These are phyloP conservation scores for Cyclanthera cordifolia DNA, from an alignment of 306 rosid genomes.

Conservation along the genomic window DNA sequence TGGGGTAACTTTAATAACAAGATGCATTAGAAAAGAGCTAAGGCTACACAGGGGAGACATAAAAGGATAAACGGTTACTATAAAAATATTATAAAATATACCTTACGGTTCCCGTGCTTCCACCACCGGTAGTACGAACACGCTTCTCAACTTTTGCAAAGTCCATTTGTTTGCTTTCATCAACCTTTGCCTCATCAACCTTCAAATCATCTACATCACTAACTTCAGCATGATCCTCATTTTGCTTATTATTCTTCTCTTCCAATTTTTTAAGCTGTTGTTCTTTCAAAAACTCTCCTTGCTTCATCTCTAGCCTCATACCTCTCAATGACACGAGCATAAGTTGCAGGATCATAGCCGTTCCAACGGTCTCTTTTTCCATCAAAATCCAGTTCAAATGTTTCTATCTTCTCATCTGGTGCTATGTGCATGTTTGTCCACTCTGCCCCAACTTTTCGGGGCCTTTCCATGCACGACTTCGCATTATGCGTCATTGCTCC, in stretches of 20 bases:
- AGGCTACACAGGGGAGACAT: neutral
- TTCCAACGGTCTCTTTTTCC: constrained; percentile 61
- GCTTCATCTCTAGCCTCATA: constrained; percentile 50
- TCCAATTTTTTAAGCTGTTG: constrained; percentile 41
- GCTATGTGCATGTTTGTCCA: constrained; percentile 55
- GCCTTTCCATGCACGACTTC: constrained; percentile 51
- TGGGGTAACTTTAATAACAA: no score
- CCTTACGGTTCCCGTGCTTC: constrained; percentile 63
- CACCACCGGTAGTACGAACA: constrained; percentile 54
- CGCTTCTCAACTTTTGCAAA: constrained; percentile 63
- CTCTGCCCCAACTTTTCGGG: constrained; percentile 39
- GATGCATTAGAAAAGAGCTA: neutral
- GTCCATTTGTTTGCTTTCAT: constrained; percentile 52
- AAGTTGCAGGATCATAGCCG: constrained; percentile 48
- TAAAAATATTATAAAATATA: neutral
- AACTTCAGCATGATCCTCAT: constrained; percentile 15
- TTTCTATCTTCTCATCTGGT: constrained; percentile 58
- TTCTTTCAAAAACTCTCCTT: constrained; percentile 37
- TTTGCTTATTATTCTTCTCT: constrained; percentile 31
- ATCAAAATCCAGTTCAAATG: constrained; percentile 53
- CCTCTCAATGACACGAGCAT: constrained; percentile 36
- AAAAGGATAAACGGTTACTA: neutral
- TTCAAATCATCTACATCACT: constrained; percentile 37
- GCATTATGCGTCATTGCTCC: constrained; percentile 48
- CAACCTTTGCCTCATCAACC: constrained; percentile 63